Evolutionary conservation across 805 yeast genomes (phyloP).

Genomic region (Candida arabinofermentans): DNA sequence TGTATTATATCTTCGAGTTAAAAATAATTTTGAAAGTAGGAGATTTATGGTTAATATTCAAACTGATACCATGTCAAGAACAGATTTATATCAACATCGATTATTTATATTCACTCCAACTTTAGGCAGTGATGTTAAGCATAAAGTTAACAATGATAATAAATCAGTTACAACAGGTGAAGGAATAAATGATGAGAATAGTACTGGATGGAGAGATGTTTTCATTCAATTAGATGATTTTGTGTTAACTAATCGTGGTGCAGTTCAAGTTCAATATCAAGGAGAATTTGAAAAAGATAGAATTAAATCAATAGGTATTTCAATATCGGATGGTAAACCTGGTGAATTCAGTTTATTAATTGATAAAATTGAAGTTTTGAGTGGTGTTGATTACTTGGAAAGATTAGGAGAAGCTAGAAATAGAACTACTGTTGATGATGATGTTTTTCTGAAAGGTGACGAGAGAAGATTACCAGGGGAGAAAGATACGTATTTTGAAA

Average conservation of each 20-base stretch:
- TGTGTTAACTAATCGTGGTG: conserved; percentile 81
- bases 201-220: conserved; percentile 70
- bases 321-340: conserved; percentile 69
- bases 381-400: conserved; percentile 47
- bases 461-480: not conserved
- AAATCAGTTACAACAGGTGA: not conserved
- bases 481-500: not conserved
- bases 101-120: conserved; percentile 68
- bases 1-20: conserved; percentile 65
- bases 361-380: conserved; percentile 69
- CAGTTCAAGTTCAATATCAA: conserved; percentile 47
- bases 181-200: not conserved
- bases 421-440: conserved; percentile 4
- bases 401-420: conserved; percentile 36
- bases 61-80: conserved; percentile 70
- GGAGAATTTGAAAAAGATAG: conserved; percentile 55
- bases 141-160: not conserved
- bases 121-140: not conserved
- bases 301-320: conserved; percentile 72
- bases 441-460: not conserved
- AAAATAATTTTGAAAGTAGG: conserved; percentile 52
- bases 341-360: conserved; percentile 71
- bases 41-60: conserved; percentile 78
- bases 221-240: conserved; percentile 73
- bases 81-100: conserved; percentile 81